These are phyloP conservation scores for Parsonsia alboflavescens DNA, from an alignment of 257 asterid genomes.

Conservation along the genomic window DNA sequence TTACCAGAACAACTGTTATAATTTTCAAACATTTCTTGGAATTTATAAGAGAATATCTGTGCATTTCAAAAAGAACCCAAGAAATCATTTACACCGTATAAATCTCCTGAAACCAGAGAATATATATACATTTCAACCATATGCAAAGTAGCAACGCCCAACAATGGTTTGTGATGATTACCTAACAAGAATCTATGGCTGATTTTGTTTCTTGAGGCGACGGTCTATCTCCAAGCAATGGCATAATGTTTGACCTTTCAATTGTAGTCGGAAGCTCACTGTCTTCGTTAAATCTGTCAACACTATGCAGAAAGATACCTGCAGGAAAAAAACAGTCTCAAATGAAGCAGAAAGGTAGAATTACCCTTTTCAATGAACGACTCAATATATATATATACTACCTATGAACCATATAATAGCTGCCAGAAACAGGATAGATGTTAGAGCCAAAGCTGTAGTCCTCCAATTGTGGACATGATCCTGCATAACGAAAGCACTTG, in stretches of 20 bases:
- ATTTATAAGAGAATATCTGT: neutral
- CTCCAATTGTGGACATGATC: conserved; percentile 87
- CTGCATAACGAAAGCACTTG: conserved; percentile 35
- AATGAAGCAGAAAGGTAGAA: neutral
- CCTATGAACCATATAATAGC: conserved; percentile 82
- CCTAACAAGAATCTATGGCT: conserved; percentile 4
- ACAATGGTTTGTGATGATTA: neutral
- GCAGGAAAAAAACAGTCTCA: conserved; percentile 10
- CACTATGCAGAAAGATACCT: conserved; percentile 70
- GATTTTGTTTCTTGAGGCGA: conserved; percentile 20
- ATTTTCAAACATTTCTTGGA: neutral
- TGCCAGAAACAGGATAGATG: conserved; percentile 72
- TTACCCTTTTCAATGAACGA: neutral
- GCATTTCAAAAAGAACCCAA: neutral
- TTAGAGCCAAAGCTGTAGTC: conserved; percentile 59
- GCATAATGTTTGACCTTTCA: conserved; percentile 45
- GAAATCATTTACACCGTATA: conserved; percentile 1
- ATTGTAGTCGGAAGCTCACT: conserved; percentile 27
- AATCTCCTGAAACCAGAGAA: neutral
- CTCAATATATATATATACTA: conserved; percentile 19
- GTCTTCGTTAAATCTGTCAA: conserved; percentile 72
- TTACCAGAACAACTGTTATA: neutral
- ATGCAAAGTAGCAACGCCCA: neutral
- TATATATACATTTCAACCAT: too few relatives aligned
- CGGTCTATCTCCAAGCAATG: conserved; percentile 57